A percentile compares a stretch with the other conserved stretches of the same genome.
Evolutionary conservation across 1,284 basidiomycete species (phyloP).

Genomic region (Amylostereum areolatum): DNA sequence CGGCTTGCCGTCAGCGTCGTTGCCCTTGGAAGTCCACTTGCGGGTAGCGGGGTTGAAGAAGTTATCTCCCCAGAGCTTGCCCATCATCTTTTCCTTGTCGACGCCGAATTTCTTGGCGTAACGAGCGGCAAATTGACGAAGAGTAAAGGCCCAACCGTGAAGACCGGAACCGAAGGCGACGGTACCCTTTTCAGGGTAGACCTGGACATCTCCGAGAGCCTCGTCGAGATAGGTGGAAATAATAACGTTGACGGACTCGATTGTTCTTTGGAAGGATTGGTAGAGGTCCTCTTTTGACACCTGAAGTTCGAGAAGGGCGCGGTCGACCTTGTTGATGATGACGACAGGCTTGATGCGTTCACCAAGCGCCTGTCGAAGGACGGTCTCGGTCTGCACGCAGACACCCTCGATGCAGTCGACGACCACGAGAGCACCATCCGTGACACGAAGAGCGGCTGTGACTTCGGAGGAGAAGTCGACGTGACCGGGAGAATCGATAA

Average conservation of each 20-base stretch:
- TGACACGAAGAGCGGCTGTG: constrained; percentile 98
- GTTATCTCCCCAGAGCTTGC: constrained; percentile 99
- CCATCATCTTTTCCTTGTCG: constrained; percentile 98
- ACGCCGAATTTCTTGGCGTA: constrained; percentile 99
- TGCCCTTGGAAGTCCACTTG: constrained; percentile 89
- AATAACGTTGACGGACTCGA: constrained; percentile 98
- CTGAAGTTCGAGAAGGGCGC: constrained; percentile 98
- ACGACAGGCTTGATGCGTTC: constrained; percentile 99
- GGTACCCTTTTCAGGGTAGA: constrained; percentile 98
- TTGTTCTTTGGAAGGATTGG: constrained; percentile 97
- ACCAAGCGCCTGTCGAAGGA: constrained; percentile 93
- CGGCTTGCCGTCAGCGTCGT: constrained; percentile 78
- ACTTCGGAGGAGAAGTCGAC: constrained; percentile 99
- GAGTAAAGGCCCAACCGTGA: constrained; percentile 99
- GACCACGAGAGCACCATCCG: constrained; percentile 97
- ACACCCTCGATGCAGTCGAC: constrained; percentile 99
- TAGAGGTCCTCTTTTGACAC: constrained; percentile 96
- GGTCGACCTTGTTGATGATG: constrained; percentile 99
- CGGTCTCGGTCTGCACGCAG: constrained; percentile 99
- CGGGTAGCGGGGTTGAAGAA: constrained; percentile 97
- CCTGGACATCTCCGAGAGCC: constrained; percentile 96
- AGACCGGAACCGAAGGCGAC: constrained; percentile 99
- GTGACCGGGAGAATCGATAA: constrained; percentile 99
- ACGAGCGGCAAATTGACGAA: constrained; percentile 92
- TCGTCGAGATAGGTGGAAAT: constrained; percentile 96